These are phyloP conservation scores for Oryza punctata DNA, from an alignment of 176 grass and related monocot genomes.

Conservation along the genomic window DNA sequence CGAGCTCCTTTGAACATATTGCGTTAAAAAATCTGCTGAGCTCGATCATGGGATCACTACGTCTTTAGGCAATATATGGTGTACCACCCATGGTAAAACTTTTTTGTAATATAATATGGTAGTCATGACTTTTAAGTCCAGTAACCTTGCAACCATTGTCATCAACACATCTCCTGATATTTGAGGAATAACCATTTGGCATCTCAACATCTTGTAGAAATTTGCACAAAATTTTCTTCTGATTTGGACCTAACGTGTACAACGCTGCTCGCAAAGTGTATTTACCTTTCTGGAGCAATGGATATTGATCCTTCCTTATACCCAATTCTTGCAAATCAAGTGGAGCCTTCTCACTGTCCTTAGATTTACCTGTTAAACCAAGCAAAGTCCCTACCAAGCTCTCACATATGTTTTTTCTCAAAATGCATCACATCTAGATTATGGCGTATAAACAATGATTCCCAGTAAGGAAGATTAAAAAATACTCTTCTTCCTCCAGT, in stretches of 20 bases:
- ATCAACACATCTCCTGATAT: conserved; percentile 4
- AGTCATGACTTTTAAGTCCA: conserved; percentile 33
- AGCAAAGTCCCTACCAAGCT: conserved; percentile 5
- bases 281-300: neutral
- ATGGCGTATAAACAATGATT: neutral
- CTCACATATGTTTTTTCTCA: neutral
- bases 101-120: conserved; percentile 27
- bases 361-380: neutral
- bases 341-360: neutral
- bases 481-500: no score
- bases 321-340: neutral
- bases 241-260: no score
- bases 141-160: neutral
- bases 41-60: no score
- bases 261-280: neutral
- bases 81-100: no score
- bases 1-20: no score
- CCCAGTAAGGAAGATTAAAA: no score
- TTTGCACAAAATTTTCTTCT: conserved; percentile 10
- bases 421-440: neutral
- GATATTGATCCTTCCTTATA: neutral
- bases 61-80: no score
- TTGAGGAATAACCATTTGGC: conserved; percentile 19
- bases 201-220: conserved; percentile 15
- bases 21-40: no score